Conservation (phyloP, 352 stramenopile genomes). For the Globisporangium heterothallicum region DNA sequence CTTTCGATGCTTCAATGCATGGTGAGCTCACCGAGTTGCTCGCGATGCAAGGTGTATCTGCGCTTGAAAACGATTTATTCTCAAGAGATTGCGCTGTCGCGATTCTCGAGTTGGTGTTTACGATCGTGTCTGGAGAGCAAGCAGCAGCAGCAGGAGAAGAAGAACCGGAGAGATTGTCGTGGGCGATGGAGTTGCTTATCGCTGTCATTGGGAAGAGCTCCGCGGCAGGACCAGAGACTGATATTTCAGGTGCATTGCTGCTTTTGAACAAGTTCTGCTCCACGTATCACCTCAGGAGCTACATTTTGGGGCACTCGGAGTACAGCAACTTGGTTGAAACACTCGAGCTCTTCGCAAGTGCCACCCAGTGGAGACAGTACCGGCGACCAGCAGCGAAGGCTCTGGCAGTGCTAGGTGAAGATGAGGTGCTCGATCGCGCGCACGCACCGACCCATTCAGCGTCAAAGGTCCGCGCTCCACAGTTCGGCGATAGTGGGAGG, state of each 20-base stretch:
- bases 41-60: conserved; percentile 16
- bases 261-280: conserved; percentile 42
- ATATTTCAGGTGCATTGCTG: conserved; percentile 36
- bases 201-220: conserved; percentile 35
- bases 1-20: conserved; percentile 25
- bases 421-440: conserved; percentile 28
- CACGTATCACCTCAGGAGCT: conserved; percentile 22
- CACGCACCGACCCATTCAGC: conserved; percentile 11
- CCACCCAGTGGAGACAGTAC: conserved; percentile 35
- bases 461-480: not conserved
- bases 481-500: not conserved
- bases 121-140: conserved; percentile 7
- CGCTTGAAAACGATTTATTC: conserved; percentile 34
- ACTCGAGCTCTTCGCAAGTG: conserved; percentile 25
- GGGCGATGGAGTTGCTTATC: conserved; percentile 43
- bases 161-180: conserved; percentile 19
- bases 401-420: conserved; percentile 46
- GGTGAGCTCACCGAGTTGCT: conserved; percentile 13
- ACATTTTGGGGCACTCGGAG: conserved; percentile 38
- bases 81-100: conserved; percentile 54
- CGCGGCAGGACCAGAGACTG: conserved; percentile 33
- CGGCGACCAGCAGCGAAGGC: conserved; percentile 28
- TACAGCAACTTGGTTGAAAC: conserved; percentile 39
- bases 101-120: conserved; percentile 34
- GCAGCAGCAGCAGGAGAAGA: conserved; percentile 5